phyloP scores from a whole-genome alignment of 2,329 filamentous ascomycete species.

The Cladosporium sp. region DNA sequence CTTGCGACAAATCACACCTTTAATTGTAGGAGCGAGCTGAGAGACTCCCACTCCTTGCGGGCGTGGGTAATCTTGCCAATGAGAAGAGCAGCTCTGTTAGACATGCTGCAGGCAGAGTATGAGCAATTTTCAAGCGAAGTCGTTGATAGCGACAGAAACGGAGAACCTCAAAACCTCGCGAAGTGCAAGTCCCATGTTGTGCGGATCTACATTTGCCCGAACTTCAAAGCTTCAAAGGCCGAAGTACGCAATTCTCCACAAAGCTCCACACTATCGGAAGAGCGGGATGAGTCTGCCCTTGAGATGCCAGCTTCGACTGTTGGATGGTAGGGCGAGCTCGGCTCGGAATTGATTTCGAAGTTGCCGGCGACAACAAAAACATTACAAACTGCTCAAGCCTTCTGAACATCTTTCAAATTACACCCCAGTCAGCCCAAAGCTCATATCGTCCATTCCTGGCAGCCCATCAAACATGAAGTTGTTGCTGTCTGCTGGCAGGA shows the following conservation, averaged over 20 bases:
- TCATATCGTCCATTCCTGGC: slow-evolving; percentile 36
- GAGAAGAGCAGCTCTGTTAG: slow-evolving; percentile 41
- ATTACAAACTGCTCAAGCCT: not conserved
- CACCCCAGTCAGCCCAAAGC: slow-evolving; percentile 27
- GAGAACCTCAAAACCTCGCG: not conserved
- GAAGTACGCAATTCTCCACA: not conserved
- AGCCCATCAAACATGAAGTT: slow-evolving; percentile 37
- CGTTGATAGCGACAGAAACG: not conserved
- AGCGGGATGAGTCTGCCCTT: not conserved
- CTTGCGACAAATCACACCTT: slow-evolving; percentile 28
- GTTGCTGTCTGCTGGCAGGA: slow-evolving; percentile 38
- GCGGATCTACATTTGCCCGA: slow-evolving; percentile 10
- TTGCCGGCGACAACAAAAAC: not conserved
- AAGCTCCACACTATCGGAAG: not conserved
- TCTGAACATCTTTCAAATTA: not conserved
- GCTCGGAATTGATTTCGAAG: not conserved
- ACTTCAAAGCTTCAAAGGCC: slow-evolving; percentile 5
- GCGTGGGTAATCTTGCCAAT: slow-evolving; percentile 49
- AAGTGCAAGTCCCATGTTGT: not conserved
- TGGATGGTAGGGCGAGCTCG: too few relatives aligned
- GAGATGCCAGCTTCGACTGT: not conserved
- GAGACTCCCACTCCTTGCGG: slow-evolving; percentile 48
- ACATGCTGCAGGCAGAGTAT: not conserved
- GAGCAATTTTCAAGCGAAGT: not conserved
- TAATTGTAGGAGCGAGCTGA: slow-evolving; percentile 34